These are phyloP conservation scores for Suillus occidentalis DNA, from an alignment of 768 basidiomycete genomes.

Conservation along the genomic window DNA sequence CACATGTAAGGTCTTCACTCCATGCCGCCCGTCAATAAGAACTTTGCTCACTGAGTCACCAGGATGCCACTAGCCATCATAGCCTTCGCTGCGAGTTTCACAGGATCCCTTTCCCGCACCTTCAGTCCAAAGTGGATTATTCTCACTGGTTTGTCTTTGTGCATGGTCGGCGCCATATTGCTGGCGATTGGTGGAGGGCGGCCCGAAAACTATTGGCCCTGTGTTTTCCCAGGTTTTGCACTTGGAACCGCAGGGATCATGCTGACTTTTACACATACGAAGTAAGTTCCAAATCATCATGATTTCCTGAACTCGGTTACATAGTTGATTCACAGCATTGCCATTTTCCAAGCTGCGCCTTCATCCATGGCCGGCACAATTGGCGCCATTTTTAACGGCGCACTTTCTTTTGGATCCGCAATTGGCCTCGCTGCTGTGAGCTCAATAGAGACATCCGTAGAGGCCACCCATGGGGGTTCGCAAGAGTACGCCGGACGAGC, in stretches of 20 bases:
- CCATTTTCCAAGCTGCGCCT: slow-evolving; percentile 49
- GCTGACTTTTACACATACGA: slow-evolving; percentile 42
- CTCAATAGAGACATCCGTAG: slow-evolving; percentile 49
- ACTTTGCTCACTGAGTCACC: background rate
- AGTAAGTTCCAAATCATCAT: too few species aligned
- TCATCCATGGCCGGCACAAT: slow-evolving; percentile 49
- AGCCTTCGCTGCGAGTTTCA: slow-evolving; percentile 37
- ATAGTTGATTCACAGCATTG: slow-evolving; percentile 36
- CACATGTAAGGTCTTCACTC: slow-evolving; percentile 35
- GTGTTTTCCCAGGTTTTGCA: slow-evolving; percentile 49
- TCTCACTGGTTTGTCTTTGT: slow-evolving; percentile 39
- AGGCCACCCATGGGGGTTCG: slow-evolving; percentile 32
- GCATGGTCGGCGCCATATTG: slow-evolving; percentile 39
- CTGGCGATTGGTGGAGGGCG: slow-evolving; percentile 42
- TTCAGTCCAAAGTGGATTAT: slow-evolving; percentile 46
- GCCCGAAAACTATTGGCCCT: slow-evolving; percentile 44
- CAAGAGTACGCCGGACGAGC: slow-evolving; percentile 40
- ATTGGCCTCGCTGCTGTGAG: slow-evolving; percentile 49
- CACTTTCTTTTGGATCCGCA: slow-evolving; percentile 53
- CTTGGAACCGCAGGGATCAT: slow-evolving; percentile 48
- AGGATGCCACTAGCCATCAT: slow-evolving; percentile 44
- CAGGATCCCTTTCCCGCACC: slow-evolving; percentile 39
- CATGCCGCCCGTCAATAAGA: slow-evolving; percentile 6
- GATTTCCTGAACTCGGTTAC: too few species aligned
- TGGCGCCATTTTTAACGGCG: slow-evolving; percentile 57